phyloP scores from a whole-genome alignment of 2,329 filamentous ascomycete species.

The Sphaerulina vaccinii region DNA sequence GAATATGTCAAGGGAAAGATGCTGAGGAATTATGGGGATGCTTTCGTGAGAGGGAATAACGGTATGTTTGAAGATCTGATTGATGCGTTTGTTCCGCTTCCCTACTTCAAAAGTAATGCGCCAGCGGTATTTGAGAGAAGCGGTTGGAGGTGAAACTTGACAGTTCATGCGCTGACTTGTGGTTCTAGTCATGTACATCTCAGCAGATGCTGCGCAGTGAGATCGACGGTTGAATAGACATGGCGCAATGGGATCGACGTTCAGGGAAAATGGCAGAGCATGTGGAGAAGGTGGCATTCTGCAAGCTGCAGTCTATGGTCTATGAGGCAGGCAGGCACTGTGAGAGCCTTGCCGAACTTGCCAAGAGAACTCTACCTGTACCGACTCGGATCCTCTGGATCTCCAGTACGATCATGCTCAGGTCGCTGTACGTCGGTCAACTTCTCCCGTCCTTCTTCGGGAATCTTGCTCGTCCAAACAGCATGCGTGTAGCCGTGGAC shows the following conservation, averaged over 20 bases:
- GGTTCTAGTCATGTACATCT: slow-evolving; percentile 66
- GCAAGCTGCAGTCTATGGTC: too few species aligned
- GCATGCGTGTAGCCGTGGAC: slow-evolving; percentile 64
- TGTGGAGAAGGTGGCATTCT: too few species aligned
- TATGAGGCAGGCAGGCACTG: too few species aligned
- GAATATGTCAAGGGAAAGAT: slow-evolving; percentile 86
- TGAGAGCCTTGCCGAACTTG: too few species aligned
- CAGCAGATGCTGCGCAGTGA: slow-evolving; percentile 50
- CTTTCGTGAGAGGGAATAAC: slow-evolving; percentile 94
- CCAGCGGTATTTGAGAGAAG: not conserved
- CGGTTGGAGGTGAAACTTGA: not conserved
- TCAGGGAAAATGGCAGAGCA: too few species aligned
- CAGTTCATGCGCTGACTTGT: slow-evolving; percentile 14
- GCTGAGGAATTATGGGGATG: slow-evolving; percentile 83
- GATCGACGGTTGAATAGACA: not conserved
- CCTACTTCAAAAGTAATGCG: not conserved
- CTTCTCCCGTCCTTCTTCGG: slow-evolving; percentile 30
- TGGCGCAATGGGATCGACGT: not conserved
- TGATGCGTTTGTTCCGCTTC: not conserved
- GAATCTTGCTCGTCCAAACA: slow-evolving; percentile 58
- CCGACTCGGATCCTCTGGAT: not conserved
- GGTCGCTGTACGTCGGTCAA: slow-evolving; percentile 27
- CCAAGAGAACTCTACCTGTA: too few species aligned
- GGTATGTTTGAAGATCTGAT: slow-evolving; percentile 55
- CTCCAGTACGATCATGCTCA: slow-evolving; percentile 6